Percentiles rank a stretch among this genome's conserved stretches.
phyloP scores from a whole-genome alignment of 1,284 basidiomycete species.

The Ceratobasidium sp. region DNA sequence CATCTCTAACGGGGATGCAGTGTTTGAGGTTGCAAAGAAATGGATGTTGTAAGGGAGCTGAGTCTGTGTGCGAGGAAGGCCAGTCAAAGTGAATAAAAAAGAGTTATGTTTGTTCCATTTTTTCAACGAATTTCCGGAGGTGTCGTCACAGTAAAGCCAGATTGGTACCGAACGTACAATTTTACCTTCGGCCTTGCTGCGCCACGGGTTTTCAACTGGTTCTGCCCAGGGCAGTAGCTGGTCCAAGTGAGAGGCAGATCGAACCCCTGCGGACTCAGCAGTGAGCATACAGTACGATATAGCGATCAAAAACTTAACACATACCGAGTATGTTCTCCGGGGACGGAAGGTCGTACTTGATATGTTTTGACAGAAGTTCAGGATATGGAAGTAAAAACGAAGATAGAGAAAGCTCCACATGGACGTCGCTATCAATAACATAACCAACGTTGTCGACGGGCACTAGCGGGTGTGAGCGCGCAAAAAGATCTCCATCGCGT shows the following conservation, averaged over 20 bases:
- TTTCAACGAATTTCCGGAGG: slow-evolving; percentile 62
- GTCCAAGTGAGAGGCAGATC: not conserved
- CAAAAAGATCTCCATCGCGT: not conserved
- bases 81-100: slow-evolving; percentile 57
- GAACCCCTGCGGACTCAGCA: too few species aligned
- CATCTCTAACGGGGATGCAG: slow-evolving; percentile 62
- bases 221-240: not conserved
- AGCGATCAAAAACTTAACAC: too few species aligned
- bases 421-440: too few species aligned
- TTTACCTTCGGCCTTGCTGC: not conserved
- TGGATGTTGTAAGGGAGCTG: slow-evolving; percentile 57
- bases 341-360: too few species aligned
- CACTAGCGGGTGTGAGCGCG: too few species aligned
- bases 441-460: too few species aligned
- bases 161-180: slow-evolving; percentile 51
- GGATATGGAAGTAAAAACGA: too few species aligned
- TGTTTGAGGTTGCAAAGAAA: slow-evolving; percentile 62
- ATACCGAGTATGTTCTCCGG: too few species aligned
- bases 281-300: too few species aligned
- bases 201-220: not conserved
- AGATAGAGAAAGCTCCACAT: too few species aligned
- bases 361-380: too few species aligned
- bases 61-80: slow-evolving; percentile 52
- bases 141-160: slow-evolving; percentile 64
- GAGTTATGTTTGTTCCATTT: slow-evolving; percentile 64